Conservation (phyloP, 768 basidiomycete genomes). For the Stropharia rugosoannulata region DNA sequence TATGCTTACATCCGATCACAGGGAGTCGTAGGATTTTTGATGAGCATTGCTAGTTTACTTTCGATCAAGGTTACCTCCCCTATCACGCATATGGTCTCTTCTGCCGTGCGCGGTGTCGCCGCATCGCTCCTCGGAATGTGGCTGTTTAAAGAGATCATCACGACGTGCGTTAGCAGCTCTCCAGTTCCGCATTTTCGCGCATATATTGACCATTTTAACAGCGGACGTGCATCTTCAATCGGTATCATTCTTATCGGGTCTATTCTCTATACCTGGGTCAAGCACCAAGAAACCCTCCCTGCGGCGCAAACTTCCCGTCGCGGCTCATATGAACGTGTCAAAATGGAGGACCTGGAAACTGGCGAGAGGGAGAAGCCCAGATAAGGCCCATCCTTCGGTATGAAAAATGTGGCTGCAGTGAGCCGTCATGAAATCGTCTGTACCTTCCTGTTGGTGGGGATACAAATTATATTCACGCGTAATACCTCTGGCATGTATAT, state of each 20-base stretch:
- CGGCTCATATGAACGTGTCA: slow-evolving; percentile 57
- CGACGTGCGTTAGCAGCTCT: slow-evolving; percentile 49
- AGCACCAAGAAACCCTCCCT: slow-evolving; percentile 64
- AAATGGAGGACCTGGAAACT: slow-evolving; percentile 44
- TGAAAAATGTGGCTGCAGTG: not conserved
- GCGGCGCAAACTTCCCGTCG: slow-evolving; percentile 24
- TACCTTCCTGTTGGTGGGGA: not conserved
- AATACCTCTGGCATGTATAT: no score
- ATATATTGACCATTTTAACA: slow-evolving; percentile 23
- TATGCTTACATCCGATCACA: slow-evolving; percentile 23
- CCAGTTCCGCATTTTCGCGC: not conserved
- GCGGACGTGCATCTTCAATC: slow-evolving; percentile 82
- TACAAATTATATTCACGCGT: no score
- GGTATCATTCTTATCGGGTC: slow-evolving; percentile 81
- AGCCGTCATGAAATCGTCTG: not conserved
- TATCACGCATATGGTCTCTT: slow-evolving; percentile 96
- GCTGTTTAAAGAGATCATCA: slow-evolving; percentile 81
- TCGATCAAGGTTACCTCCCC: slow-evolving; percentile 98
- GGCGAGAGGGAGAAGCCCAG: slow-evolving; percentile 16
- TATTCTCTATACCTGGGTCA: slow-evolving; percentile 85
- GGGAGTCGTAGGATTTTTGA: slow-evolving; percentile 90
- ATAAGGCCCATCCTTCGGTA: not conserved
- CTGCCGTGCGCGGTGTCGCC: slow-evolving; percentile 91
- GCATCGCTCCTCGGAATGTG: slow-evolving; percentile 83
- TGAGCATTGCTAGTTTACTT: slow-evolving; percentile 89